Evolutionary conservation across 1,284 basidiomycete species (phyloP), one percentile per base, ranked within the genome.

Genomic region (Ustilago sp.): DNA sequence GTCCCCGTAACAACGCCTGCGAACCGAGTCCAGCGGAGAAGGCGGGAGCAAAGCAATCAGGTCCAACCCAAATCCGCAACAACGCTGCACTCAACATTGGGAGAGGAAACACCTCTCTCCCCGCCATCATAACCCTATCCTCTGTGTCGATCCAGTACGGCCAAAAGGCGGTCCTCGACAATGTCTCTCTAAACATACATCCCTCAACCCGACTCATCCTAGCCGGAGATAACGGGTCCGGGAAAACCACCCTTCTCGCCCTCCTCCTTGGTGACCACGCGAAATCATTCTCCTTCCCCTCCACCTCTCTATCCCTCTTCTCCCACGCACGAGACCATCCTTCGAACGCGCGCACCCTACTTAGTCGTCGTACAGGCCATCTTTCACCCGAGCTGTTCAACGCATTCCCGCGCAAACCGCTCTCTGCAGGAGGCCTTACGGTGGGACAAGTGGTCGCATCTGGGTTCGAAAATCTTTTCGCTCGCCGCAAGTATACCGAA

Each of bases 221-320:
- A 6, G 74, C 70, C 38, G 94, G 84, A 17, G 81, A 81, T 50
- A 86, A 85, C 55, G 84, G 84, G 4, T 94, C 93, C 0, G 96
- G 96, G 2, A 99, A 99, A 88, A 96, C 95, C 0, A 98, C 96
- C 0, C 90, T 98, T 1, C 89, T 98, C n/a, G 92, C 95, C 4
- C 87, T 98, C 38, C 88, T 99, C 43, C 93, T 94, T 0, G 96
- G 96, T 31, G 94, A 96, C 81, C 96, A 98, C 86, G 95, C 96
- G 0, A 93, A 94, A 74, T 96, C 95, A 0, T 98, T 92, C 87
- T 86, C 87, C 87, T 87, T 91, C 59, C 86, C 87, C 0, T 55
- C 86, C 2, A 23, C 39, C 11, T 63, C 70, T 15, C 75, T 83
- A 6, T 59, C 67, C 5, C 67, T 85, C 47, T 85, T 83, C 58